These are phyloP conservation scores for Medicago lupulina DNA, from an alignment of 306 rosid species.

Conservation along the genomic window DNA sequence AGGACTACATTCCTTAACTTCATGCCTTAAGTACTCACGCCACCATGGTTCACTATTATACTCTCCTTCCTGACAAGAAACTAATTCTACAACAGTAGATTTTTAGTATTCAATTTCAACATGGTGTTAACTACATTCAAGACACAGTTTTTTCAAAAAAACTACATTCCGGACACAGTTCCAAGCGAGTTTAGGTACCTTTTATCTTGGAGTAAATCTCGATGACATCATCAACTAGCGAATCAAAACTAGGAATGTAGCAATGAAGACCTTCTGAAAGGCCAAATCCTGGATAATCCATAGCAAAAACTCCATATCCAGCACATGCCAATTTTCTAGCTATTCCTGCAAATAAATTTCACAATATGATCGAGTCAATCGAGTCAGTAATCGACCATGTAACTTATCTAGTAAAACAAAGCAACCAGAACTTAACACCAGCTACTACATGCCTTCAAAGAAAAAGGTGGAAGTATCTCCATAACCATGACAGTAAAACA, in stretches of 20 bases:
- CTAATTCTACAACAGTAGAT: not conserved
- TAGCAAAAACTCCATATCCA: conserved; percentile 90
- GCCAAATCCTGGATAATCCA: conserved; percentile 98
- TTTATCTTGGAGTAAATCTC: conserved; percentile 81
- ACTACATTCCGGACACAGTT: not conserved
- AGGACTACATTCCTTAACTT: not conserved
- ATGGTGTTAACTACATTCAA: not conserved
- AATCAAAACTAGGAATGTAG: conserved; percentile 73
- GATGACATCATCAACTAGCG: conserved; percentile 76
- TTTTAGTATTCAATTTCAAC: not conserved
- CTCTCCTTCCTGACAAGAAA: not conserved
- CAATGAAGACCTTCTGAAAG: conserved; percentile 97
- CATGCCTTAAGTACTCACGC: not conserved
- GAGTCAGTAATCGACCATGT: not conserved
- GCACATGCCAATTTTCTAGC: conserved; percentile 80
- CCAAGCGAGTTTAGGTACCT: conserved; percentile 49
- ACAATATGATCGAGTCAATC: not conserved
- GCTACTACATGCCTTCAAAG: conserved; percentile 83
- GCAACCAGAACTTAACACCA: conserved; percentile 30
- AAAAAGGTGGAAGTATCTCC: conserved; percentile 96
- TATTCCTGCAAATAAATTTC: conserved; percentile 60
- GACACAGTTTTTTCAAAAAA: too few relatives aligned
- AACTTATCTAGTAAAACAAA: conserved; percentile 8
- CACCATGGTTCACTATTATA: not conserved
- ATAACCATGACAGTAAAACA: conserved; percentile 93